Evolutionary conservation across 495 filamentous ascomycete species (phyloP).

Genomic region (Usnea hakonensis): DNA sequence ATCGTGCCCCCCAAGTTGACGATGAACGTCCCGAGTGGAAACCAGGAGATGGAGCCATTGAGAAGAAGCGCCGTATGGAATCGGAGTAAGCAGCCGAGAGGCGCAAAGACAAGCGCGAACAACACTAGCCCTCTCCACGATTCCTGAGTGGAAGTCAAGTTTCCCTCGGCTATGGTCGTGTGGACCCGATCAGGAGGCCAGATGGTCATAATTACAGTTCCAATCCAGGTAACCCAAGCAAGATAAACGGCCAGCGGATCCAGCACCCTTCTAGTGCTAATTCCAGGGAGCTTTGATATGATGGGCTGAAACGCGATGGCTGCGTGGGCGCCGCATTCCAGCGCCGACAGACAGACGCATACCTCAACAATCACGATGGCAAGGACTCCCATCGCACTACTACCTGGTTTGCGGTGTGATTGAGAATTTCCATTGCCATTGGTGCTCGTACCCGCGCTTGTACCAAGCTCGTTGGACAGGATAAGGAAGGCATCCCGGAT

Average conservation of each 20-base stretch:
- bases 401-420: no score
- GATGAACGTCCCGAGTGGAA: neutral
- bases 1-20: neutral
- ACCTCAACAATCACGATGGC: neutral
- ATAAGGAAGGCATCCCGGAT: constrained; percentile 76
- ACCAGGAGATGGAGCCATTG: neutral
- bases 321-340: neutral
- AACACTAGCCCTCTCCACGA: neutral
- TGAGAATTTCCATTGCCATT: neutral
- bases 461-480: constrained; percentile 53
- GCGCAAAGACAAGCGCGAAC: neutral
- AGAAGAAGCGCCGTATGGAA: neutral
- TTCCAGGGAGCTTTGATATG: neutral
- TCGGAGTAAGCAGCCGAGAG: neutral
- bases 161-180: neutral
- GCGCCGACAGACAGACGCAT: neutral
- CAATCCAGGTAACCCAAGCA: neutral
- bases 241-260: neutral
- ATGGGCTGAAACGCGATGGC: neutral
- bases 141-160: neutral
- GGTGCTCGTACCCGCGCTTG: neutral
- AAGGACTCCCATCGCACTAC: neutral
- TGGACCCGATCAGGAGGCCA: neutral
- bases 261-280: neutral
- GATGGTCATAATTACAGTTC: neutral